phyloP scores from a whole-genome alignment of 176 grass and related monocot genomes.

The Oryza nivara region DNA sequence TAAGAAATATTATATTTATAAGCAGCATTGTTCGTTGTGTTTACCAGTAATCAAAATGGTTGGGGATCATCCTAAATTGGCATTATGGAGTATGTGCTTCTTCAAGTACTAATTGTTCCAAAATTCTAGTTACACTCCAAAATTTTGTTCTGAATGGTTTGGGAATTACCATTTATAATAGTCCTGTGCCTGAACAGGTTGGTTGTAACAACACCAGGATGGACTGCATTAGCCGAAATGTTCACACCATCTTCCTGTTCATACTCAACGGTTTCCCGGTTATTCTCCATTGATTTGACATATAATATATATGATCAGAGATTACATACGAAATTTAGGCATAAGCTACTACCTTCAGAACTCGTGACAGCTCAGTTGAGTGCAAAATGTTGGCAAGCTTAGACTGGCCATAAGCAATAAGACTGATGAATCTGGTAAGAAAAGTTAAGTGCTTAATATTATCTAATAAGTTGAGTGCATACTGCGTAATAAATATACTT shows the following conservation, averaged over 20 bases:
- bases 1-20: background rate
- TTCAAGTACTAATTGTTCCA: no score
- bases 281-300: background rate
- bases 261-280: background rate
- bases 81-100: no score
- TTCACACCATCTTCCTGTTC: slow-evolving; percentile 67
- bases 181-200: slow-evolving; percentile 75
- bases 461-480: background rate
- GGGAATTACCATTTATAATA: slow-evolving; percentile 44
- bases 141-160: background rate
- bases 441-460: no score
- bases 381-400: slow-evolving; percentile 95
- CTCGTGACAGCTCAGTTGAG: slow-evolving; percentile 63
- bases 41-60: background rate
- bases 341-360: slow-evolving; percentile 53
- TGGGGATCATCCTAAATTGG: background rate
- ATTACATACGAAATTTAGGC: background rate
- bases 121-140: background rate
- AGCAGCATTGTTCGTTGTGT: no score
- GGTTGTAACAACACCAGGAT: slow-evolving; percentile 73
- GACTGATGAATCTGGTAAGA: slow-evolving; percentile 55
- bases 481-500: background rate
- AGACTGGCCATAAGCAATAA: slow-evolving; percentile 73
- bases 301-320: background rate
- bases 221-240: slow-evolving; percentile 81